A percentile compares a stretch with the other conserved stretches of the same genome.
Conservation (phyloP, 148 eudicot species). For the Chenopodium berlandieri region DNA sequence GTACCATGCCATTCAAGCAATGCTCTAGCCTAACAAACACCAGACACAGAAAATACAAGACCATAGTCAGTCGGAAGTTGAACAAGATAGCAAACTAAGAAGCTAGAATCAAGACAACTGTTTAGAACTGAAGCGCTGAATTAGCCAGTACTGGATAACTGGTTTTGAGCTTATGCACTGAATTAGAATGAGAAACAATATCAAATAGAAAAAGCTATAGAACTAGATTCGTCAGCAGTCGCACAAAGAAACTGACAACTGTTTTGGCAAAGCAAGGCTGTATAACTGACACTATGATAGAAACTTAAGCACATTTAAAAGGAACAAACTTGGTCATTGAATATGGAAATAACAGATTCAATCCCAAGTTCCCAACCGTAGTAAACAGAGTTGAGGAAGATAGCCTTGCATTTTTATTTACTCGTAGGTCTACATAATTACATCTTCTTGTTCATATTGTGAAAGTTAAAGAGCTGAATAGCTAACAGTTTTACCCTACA, state of each 20-base stretch:
- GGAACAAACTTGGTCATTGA: neutral
- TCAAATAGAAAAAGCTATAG: neutral
- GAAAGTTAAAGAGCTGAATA: too few relatives aligned
- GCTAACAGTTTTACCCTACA: too few relatives aligned
- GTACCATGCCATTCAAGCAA: slow-evolving; percentile 78
- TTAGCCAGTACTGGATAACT: too few relatives aligned
- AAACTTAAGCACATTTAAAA: neutral
- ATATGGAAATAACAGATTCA: too few relatives aligned
- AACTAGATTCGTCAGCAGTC: neutral
- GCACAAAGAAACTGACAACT: neutral
- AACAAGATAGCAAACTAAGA: neutral
- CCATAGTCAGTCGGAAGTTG: neutral
- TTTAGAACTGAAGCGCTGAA: too few relatives aligned
- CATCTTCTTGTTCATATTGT: neutral
- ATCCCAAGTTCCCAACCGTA: too few relatives aligned
- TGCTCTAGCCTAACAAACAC: slow-evolving; percentile 69
- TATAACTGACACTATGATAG: neutral
- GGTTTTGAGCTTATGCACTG: too few relatives aligned
- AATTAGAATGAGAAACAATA: neutral
- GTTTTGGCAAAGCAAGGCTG: neutral
- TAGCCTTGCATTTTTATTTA: neutral
- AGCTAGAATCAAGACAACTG: neutral
- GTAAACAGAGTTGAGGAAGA: neutral
- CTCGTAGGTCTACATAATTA: neutral
- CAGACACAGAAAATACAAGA: neutral